These are phyloP conservation scores for Plasmodium fragile DNA, from an alignment of 169 alveolate genomes.

Conservation along the genomic window DNA sequence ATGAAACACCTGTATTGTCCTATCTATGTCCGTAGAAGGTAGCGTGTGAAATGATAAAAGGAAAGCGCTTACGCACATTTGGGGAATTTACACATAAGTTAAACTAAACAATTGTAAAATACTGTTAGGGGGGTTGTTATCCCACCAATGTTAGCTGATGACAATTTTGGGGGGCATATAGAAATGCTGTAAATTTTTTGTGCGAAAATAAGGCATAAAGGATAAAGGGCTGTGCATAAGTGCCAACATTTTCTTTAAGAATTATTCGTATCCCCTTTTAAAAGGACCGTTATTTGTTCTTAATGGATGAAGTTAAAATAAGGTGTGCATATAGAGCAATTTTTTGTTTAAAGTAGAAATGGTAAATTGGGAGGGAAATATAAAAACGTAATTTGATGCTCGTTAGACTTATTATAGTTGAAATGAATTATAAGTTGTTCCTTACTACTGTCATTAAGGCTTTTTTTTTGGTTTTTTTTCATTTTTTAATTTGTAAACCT, in stretches of 20 bases:
- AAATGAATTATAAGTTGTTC: neutral
- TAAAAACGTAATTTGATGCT: conserved; percentile 3
- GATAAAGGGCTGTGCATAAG: neutral
- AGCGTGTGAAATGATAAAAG: neutral
- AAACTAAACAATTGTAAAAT: neutral
- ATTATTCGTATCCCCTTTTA: conserved; percentile 19
- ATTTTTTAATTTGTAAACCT: neutral
- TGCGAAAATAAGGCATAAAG: neutral
- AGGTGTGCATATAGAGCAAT: conserved; percentile 37
- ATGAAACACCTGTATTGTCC: neutral
- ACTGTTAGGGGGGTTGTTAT: neutral
- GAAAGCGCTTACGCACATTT: neutral
- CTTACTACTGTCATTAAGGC: neutral
- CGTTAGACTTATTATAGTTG: neutral
- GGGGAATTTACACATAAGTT: neutral
- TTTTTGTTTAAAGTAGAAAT: conserved; percentile 10
- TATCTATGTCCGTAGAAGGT: neutral
- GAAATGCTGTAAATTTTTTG: neutral
- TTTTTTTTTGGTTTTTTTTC: neutral
- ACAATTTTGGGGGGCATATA: neutral
- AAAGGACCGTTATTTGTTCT: neutral
- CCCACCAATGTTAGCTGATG: neutral
- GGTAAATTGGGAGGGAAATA: conserved; percentile 10
- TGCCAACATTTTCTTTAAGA: neutral
- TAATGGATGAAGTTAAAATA: neutral